Evolutionary conservation across 116 monocot genomes (phyloP).

Genomic region (Zostera marina): DNA sequence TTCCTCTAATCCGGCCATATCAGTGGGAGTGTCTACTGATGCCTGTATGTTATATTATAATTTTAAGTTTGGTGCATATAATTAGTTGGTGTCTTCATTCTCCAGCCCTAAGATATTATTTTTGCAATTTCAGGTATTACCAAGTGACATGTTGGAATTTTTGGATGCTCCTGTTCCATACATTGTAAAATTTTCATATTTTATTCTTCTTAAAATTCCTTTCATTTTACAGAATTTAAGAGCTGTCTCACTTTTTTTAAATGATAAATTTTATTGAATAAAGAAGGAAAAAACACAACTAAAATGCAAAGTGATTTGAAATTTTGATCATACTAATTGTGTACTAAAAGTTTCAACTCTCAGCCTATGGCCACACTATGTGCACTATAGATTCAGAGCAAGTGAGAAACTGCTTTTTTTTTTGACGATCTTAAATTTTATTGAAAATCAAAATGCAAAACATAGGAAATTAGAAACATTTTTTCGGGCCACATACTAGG

Average conservation of each 20-base stretch:
- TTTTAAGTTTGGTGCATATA: background rate
- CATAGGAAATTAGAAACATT: no score
- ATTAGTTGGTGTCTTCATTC: background rate
- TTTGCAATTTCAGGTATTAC: slow-evolving; percentile 47
- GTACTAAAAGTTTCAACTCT: no score
- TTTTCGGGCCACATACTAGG: no score
- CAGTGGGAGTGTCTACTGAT: slow-evolving; percentile 95
- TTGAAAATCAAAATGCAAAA: no score
- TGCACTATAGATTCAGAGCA: no score
- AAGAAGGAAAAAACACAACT: no score
- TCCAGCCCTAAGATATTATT: background rate
- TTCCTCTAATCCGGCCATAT: slow-evolving; percentile 84
- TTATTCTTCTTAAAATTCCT: background rate
- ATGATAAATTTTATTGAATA: no score
- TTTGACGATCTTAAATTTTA: no score
- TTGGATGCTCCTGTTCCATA: slow-evolving; percentile 99
- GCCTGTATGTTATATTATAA: slow-evolving; percentile 19
- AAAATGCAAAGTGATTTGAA: no score
- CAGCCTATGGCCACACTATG: no score
- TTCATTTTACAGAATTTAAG: slow-evolving; percentile 1
- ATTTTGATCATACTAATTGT: no score
- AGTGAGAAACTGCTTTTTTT: no score
- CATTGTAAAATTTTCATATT: slow-evolving; percentile 51
- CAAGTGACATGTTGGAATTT: slow-evolving; percentile 91
- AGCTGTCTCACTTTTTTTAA: background rate